Evolutionary conservation across 805 yeast species (phyloP), one percentile per base, ranked within the genome.

Genomic region (Yamadazyma olivae): DNA sequence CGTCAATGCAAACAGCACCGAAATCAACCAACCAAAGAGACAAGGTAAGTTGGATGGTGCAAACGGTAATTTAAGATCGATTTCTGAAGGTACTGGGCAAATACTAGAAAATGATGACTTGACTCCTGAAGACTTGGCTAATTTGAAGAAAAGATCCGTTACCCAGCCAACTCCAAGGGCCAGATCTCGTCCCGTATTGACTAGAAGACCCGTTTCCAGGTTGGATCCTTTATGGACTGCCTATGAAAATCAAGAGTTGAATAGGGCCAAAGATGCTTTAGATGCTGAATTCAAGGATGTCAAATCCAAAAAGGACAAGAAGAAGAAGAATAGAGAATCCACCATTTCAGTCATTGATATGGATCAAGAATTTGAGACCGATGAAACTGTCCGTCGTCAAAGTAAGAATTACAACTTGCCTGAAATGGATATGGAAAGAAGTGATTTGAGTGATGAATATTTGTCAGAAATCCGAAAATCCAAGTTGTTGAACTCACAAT

Each of bases 181-280:
- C 33, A 56, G 69, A 44, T 51, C 46, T 38, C 54, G 58, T 34
- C 65, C 69, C 23, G 35, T 58, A 27, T 65, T 74, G 26, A 71
- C 78, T 3, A 69, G 80, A 40, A 65, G 77, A 40, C 82, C 82
- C 5, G 71, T 74, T 12, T 75, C 81, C 1, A 67, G 72, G 41
- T 61, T 77, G 34, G 82, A 77, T 52, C 82, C 82, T 18, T 63
- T 78, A 41, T 74, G 73, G 68, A 59, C 59, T 22, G 75, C 72
- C 3, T 74, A 71, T 48, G 77, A 74, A 42, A 69, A 64, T 57
- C 70, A 61, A 40, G 68, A 67, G 56, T 57, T 58, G 49, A 71
- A 56, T 39, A 56, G 55, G 46, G 78, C 61, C 39, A 63, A 62
- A 49, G 73, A 59, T 51, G 74, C 57, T 38, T 60, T 55, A 49